Conservation (phyloP, 805 yeast genomes). For the Komagataella phaffii region DNA sequence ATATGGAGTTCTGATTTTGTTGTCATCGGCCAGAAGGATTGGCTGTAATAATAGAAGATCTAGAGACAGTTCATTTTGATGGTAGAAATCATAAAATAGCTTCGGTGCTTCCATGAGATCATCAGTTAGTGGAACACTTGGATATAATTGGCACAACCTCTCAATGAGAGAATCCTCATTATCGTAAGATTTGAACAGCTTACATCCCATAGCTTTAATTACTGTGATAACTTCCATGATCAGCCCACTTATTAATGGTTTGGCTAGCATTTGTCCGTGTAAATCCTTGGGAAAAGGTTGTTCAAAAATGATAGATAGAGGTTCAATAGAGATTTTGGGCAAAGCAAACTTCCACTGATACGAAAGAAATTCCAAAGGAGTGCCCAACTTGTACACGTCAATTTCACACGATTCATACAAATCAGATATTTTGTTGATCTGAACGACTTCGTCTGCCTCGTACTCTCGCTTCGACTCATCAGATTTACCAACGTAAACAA, state of each 20-base stretch:
- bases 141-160: conserved; percentile 35
- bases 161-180: conserved; percentile 46
- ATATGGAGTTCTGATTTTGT: conserved; percentile 77
- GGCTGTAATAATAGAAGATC: conserved; percentile 79
- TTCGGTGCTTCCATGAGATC: conserved; percentile 36
- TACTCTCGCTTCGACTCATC: conserved; percentile 24
- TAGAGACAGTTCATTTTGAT: conserved; percentile 43
- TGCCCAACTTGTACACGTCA: conserved; percentile 34
- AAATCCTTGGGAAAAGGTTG: conserved; percentile 47
- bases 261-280: conserved; percentile 59
- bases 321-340: conserved; percentile 66
- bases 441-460: conserved; percentile 23
- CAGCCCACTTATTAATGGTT: conserved; percentile 74
- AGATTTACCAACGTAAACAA: conserved; percentile 26
- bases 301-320: conserved; percentile 64
- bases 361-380: conserved; percentile 44
- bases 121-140: conserved; percentile 13
- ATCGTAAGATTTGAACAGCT: conserved; percentile 55
- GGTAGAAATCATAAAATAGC: conserved; percentile 52
- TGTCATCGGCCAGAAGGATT: conserved; percentile 81
- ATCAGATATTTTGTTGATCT: conserved; percentile 21
- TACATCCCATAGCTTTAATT: conserved; percentile 66
- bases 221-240: conserved; percentile 63
- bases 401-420: conserved; percentile 24
- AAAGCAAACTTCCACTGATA: conserved; percentile 82